A percentile compares a stretch with the other conserved stretches of the same genome.
These are phyloP conservation scores for Graphilbum sp. DNA, from an alignment of 2,329 filamentous ascomycete genomes.

Conservation along the genomic window DNA sequence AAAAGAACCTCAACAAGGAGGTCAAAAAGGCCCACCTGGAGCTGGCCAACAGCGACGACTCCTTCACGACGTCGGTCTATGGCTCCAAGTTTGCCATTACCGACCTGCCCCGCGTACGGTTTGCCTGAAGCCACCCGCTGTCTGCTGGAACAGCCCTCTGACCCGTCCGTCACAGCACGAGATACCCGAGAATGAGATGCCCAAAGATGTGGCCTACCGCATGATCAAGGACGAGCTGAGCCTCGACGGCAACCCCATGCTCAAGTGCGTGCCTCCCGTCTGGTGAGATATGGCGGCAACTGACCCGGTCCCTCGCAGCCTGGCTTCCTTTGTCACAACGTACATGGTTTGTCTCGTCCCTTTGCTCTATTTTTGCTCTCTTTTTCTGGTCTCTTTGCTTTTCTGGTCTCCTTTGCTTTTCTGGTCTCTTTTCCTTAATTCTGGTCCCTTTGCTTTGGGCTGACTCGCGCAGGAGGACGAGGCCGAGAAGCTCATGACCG, in stretches of 20 bases:
- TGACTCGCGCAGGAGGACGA: conserved; percentile 58
- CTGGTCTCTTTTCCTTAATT: not conserved
- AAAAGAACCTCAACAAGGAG: conserved; percentile 16
- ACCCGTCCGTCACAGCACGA: conserved; percentile 30
- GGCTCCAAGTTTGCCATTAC: conserved; percentile 68
- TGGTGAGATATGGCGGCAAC: not conserved
- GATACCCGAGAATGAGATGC: conserved; percentile 87
- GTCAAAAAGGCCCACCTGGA: conserved; percentile 28
- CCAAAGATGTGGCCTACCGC: conserved; percentile 68
- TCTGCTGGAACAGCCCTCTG: too few relatives aligned
- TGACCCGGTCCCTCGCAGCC: conserved; percentile 36
- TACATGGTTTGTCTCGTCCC: conserved; percentile 58
- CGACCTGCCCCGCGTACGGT: conserved; percentile 46
- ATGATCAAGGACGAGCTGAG: conserved; percentile 95
- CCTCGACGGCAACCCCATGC: conserved; percentile 78
- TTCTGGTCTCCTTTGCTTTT: not conserved
- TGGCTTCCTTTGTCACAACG: conserved; percentile 88
- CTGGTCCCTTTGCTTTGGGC: not conserved
- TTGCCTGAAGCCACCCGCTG: not conserved
- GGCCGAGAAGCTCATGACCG: conserved; percentile 87
- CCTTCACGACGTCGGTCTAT: conserved; percentile 68
- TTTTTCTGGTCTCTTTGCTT: not conserved
- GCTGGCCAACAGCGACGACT: conserved; percentile 34
- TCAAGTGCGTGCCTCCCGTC: conserved; percentile 39
- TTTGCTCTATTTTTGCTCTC: not conserved